These are phyloP conservation scores for Clarireedia paspali DNA, from an alignment of 2,329 filamentous ascomycete genomes.

Conservation along the genomic window DNA sequence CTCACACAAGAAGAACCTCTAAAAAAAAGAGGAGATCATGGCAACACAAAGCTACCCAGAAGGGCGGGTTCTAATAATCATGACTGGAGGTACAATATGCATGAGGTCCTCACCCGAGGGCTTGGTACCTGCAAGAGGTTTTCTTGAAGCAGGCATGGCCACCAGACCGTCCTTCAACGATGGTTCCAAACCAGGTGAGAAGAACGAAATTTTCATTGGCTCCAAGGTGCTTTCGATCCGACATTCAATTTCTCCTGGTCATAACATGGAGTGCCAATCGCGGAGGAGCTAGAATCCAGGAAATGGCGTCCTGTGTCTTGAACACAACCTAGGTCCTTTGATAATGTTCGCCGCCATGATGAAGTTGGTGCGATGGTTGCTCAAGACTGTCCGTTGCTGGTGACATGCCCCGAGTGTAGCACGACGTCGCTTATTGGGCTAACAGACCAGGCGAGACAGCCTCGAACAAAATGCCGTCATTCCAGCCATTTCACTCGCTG, in stretches of 20 bases:
- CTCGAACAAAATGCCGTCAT: background rate
- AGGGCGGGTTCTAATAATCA: constrained; percentile 56
- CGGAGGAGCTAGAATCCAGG: background rate
- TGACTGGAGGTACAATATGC: constrained; percentile 62
- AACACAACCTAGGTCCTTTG: background rate
- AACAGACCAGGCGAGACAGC: background rate
- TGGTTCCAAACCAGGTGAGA: constrained; percentile 42
- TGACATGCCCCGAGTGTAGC: background rate
- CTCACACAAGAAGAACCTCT: background rate
- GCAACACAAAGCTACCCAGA: constrained; percentile 36
- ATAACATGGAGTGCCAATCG: too few relatives aligned
- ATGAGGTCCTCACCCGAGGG: constrained; percentile 62
- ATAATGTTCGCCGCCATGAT: background rate
- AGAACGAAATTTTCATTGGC: background rate
- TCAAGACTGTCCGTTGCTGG: background rate
- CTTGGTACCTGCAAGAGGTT: constrained; percentile 51
- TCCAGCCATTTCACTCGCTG: background rate
- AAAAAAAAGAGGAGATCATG: background rate
- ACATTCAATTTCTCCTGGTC: background rate
- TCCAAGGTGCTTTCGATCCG: background rate
- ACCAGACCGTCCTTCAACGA: constrained; percentile 64
- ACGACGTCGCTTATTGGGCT: background rate
- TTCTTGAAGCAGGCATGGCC: constrained; percentile 56
- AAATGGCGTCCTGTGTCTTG: constrained; percentile 7
- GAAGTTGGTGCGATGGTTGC: constrained; percentile 1